Conservation (phyloP, 2,329 filamentous ascomycete species). For the Alternaria infectoria region DNA sequence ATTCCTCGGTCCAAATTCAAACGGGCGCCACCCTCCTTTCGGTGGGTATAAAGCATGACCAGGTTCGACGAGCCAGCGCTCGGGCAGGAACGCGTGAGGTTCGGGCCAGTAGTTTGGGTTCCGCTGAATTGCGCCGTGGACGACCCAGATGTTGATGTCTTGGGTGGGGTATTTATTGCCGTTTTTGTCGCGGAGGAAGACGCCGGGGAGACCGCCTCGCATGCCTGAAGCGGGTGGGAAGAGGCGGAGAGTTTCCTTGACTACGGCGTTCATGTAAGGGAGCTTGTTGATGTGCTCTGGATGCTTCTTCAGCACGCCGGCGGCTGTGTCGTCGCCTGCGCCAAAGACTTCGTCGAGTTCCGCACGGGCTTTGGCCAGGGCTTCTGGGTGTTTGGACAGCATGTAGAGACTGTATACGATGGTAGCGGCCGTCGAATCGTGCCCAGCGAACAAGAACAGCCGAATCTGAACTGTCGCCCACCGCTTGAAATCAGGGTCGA, state of each 20-base stretch:
- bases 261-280: constrained; percentile 39
- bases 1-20: constrained; percentile 46
- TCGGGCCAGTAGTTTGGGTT: constrained; percentile 28
- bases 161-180: constrained; percentile 28
- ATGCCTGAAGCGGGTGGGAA: constrained; percentile 43
- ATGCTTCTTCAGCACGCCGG: constrained; percentile 20
- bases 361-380: constrained; percentile 25
- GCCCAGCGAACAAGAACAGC: constrained; percentile 40
- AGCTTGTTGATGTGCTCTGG: constrained; percentile 39
- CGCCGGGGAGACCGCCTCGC: constrained; percentile 16
- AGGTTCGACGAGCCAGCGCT: constrained; percentile 28
- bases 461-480: constrained; percentile 6
- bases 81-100: constrained; percentile 28
- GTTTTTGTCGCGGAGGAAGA: constrained; percentile 26
- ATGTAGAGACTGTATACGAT: constrained; percentile 39
- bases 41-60: constrained; percentile 13
- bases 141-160: constrained; percentile 18
- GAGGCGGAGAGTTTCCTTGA: constrained; percentile 45
- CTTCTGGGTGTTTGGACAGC: constrained; percentile 33
- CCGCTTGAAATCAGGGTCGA: constrained; percentile 29
- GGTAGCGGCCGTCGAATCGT: constrained; percentile 44
- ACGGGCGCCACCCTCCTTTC: constrained; percentile 42
- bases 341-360: constrained; percentile 45
- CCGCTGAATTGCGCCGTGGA: constrained; percentile 22
- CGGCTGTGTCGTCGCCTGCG: constrained; percentile 9